Percentiles rank a stretch among this genome's conserved stretches.
phyloP scores from a whole-genome alignment of 495 filamentous ascomycete species.

The Ramalina intermedia region DNA sequence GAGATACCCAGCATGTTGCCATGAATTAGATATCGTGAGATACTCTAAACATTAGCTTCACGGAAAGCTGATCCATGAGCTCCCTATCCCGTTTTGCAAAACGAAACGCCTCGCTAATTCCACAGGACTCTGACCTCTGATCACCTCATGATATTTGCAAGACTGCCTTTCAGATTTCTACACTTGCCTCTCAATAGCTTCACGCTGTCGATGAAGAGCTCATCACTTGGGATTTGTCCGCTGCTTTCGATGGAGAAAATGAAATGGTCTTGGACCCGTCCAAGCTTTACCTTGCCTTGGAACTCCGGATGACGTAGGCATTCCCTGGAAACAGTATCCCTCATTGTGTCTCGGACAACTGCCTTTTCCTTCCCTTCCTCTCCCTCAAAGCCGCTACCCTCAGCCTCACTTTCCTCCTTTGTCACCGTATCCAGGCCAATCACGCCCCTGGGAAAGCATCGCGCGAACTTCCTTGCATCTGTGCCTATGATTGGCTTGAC shows the following conservation, averaged over 20 bases:
- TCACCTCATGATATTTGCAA: constrained; percentile 40
- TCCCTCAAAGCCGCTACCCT: constrained; percentile 55
- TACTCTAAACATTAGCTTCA: not conserved
- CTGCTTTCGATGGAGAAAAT: constrained; percentile 93
- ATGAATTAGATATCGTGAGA: too few species aligned
- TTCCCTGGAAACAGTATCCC: constrained; percentile 89
- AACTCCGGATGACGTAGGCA: constrained; percentile 87
- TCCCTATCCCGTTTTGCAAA: not conserved
- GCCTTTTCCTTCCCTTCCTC: constrained; percentile 65
- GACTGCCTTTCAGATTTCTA: constrained; percentile 43
- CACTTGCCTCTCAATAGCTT: constrained; percentile 72
- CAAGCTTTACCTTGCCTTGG: constrained; percentile 85
- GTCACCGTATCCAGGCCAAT: constrained; percentile 66
- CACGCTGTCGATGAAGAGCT: constrained; percentile 78
- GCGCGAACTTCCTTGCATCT: constrained; percentile 77
- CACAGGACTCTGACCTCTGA: not conserved
- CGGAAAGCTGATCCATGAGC: not conserved
- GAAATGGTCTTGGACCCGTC: constrained; percentile 83
- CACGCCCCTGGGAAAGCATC: constrained; percentile 83
- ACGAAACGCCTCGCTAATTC: constrained; percentile 1
- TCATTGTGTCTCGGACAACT: constrained; percentile 65
- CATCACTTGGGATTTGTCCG: constrained; percentile 82
- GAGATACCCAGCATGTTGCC: not conserved
- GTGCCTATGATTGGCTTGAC: constrained; percentile 63
- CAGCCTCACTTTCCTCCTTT: constrained; percentile 42